A percentile compares a stretch with the other conserved stretches of the same genome.
Evolutionary conservation across 2,329 filamentous ascomycete species (phyloP).

Genomic region (Epichloe uncinata): DNA sequence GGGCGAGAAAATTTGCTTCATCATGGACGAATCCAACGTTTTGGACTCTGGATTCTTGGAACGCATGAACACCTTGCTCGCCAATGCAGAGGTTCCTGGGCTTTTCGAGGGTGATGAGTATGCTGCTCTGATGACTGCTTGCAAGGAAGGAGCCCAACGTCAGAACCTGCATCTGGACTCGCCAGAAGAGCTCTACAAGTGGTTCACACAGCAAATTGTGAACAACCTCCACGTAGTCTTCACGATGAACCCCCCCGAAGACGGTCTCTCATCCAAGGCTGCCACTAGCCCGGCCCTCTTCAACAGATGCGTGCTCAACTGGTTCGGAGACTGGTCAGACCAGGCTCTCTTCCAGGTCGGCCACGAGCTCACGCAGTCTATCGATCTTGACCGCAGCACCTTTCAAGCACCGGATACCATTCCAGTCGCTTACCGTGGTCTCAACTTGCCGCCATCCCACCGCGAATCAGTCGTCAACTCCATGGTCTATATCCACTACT

Average conservation of each 20-base stretch:
- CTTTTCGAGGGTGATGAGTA: constrained; percentile 99
- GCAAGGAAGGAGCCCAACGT: constrained; percentile 93
- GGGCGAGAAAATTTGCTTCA: constrained; percentile 99
- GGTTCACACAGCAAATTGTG: constrained; percentile 98
- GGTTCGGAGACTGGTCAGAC: constrained; percentile 99
- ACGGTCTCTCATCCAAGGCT: constrained; percentile 86
- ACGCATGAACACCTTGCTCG: constrained; percentile 96
- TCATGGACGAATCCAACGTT: constrained; percentile 99
- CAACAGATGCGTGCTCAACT: constrained; percentile 99
- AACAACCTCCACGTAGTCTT: constrained; percentile 99
- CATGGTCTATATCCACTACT: constrained; percentile 99
- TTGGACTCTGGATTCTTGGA: constrained; percentile 97
- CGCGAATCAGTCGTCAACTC: constrained; percentile 89
- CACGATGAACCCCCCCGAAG: constrained; percentile 98
- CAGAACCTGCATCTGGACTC: constrained; percentile 93
- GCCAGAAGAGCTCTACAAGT: constrained; percentile 99
- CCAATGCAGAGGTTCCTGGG: constrained; percentile 97
- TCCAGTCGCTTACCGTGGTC: constrained; percentile 79
- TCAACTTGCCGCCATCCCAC: constrained; percentile 75
- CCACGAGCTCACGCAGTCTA: constrained; percentile 87
- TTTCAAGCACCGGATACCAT: constrained; percentile 83
- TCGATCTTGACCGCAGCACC: constrained; percentile 81
- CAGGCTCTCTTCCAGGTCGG: constrained; percentile 97
- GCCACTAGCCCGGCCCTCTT: constrained; percentile 96
- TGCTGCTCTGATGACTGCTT: constrained; percentile 96